Conservation (phyloP, 352 stramenopile species). For the Pythium myriotylum region DNA sequence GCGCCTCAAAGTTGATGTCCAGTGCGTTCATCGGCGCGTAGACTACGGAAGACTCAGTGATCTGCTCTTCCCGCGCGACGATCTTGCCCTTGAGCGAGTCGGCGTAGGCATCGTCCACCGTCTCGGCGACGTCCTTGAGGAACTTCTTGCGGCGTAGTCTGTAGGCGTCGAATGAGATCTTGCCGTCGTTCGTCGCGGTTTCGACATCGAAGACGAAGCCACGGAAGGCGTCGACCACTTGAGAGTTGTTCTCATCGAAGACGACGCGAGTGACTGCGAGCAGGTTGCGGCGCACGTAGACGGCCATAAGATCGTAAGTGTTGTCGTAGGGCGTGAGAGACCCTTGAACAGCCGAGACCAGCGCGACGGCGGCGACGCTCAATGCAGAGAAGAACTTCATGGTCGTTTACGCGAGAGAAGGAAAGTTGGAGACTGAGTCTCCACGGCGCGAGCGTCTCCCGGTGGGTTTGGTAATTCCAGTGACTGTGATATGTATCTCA, state of each 20-base stretch:
- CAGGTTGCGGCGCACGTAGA: conserved; percentile 1
- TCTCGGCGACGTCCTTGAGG: not conserved
- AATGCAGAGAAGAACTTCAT: conserved; percentile 4
- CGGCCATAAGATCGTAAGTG: conserved; percentile 1
- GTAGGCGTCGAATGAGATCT: not conserved
- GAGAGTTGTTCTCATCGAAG: not conserved
- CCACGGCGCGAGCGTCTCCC: no score
- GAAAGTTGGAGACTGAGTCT: not conserved
- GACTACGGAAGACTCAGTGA: not conserved
- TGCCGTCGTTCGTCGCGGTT: not conserved
- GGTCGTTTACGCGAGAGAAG: not conserved
- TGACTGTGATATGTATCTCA: no score
- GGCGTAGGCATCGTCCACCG: not conserved
- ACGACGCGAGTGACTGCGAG: not conserved
- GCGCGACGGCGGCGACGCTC: not conserved
- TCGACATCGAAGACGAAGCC: not conserved
- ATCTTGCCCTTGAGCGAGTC: not conserved
- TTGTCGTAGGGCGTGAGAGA: not conserved
- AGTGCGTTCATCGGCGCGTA: not conserved
- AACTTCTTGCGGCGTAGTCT: not conserved
- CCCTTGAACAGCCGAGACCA: not conserved
- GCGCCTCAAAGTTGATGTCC: not conserved
- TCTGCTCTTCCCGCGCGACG: not conserved
- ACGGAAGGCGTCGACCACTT: not conserved
- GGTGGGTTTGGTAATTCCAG: no score